Evolutionary conservation across 768 basidiomycete species (phyloP).

Genomic region (Pisolithus orientalis): DNA sequence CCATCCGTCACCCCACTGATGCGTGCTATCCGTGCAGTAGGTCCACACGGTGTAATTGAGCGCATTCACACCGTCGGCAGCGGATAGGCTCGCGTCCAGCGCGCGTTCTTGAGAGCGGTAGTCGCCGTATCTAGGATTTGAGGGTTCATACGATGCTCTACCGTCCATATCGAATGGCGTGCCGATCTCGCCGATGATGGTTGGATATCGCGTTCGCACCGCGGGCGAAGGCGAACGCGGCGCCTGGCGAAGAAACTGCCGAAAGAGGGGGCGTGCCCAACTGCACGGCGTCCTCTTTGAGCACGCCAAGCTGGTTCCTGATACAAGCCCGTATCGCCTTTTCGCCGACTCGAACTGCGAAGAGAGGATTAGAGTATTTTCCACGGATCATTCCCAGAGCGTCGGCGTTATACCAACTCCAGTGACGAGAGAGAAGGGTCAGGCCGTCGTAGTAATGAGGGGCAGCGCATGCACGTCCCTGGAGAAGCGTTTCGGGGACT

Average conservation of each 20-base stretch:
- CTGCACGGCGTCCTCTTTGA: constrained; percentile 67
- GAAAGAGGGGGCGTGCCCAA: constrained; percentile 33
- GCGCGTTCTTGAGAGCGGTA: constrained; percentile 74
- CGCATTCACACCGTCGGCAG: constrained; percentile 66
- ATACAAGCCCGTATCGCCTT: constrained; percentile 72
- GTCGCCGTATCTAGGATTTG: constrained; percentile 52
- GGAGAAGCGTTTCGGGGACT: constrained; percentile 47
- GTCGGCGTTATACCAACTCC: constrained; percentile 95
- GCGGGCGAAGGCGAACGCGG: not conserved
- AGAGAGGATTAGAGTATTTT: constrained; percentile 60
- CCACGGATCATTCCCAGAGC: constrained; percentile 88
- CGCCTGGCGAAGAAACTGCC: not conserved
- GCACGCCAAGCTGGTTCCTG: constrained; percentile 73
- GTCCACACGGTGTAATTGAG: constrained; percentile 86
- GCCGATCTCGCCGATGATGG: constrained; percentile 93
- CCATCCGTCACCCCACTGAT: constrained; percentile 95
- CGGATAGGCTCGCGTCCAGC: constrained; percentile 80
- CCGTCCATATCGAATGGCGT: constrained; percentile 92
- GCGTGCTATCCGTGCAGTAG: constrained; percentile 75
- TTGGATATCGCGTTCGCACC: constrained; percentile 51
- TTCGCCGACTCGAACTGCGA: constrained; percentile 81
- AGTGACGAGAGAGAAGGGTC: constrained; percentile 87
- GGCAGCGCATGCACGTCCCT: constrained; percentile 66
- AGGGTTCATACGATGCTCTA: constrained; percentile 69
- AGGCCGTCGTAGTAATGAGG: constrained; percentile 94